A percentile compares a stretch with the other conserved stretches of the same genome.
Evolutionary conservation across 345 rosid genomes (phyloP).

Genomic region (Syzygium oleosum): DNA sequence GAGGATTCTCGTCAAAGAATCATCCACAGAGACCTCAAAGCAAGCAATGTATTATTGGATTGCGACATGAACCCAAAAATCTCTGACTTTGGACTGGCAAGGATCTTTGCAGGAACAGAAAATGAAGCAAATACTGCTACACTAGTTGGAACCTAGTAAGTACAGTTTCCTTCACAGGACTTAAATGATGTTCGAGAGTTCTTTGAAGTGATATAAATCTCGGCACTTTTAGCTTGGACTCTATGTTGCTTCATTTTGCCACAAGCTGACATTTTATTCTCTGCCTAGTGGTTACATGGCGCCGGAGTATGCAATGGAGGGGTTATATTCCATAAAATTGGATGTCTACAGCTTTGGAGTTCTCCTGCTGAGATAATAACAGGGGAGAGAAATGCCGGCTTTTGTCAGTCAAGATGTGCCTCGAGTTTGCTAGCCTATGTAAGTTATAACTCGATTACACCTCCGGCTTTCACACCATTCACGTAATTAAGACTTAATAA

Average conservation of each 20-base stretch:
- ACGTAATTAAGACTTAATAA: neutral
- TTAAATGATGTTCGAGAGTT: neutral
- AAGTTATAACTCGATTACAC: neutral
- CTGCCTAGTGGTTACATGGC: conserved; percentile 35
- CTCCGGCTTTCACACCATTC: neutral
- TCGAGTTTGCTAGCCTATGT: conserved; percentile 16
- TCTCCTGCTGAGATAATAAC: conserved; percentile 24
- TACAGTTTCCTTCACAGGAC: neutral
- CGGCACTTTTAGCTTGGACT: neutral
- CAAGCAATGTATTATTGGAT: neutral
- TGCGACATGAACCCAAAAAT: neutral
- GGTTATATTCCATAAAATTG: conserved; percentile 26
- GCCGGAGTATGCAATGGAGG: conserved; percentile 36
- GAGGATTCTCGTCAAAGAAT: neutral
- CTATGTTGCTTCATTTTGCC: neutral
- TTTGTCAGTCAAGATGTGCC: conserved; percentile 2
- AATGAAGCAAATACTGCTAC: neutral
- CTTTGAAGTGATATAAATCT: neutral
- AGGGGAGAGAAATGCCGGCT: conserved; percentile 20
- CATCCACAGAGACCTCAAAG: neutral
- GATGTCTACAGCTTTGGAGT: conserved; percentile 42
- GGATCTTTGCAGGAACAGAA: neutral
- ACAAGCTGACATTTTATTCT: neutral
- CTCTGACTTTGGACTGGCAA: neutral
- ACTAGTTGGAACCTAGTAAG: neutral